Evolutionary conservation across 805 yeast species (phyloP).

Genomic region (Kodamaea jinghongensis): DNA sequence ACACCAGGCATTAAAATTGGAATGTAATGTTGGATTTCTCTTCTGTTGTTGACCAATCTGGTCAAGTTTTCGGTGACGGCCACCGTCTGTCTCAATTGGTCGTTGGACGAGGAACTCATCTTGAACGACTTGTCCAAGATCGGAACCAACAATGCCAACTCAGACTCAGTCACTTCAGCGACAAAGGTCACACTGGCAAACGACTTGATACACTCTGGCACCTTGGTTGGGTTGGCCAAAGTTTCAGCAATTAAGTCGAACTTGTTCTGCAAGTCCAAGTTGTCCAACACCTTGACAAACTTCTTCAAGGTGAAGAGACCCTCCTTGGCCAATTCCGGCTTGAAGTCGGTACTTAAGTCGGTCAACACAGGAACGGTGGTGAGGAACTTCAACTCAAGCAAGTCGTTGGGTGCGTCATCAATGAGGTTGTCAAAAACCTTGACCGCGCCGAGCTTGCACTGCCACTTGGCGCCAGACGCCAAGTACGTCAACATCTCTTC

Average conservation of each 20-base stretch:
- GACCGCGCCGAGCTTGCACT: constrained; percentile 79
- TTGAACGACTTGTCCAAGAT: constrained; percentile 86
- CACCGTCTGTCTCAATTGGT: constrained; percentile 94
- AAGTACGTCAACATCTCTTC: constrained; percentile 62
- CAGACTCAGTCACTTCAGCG: constrained; percentile 97
- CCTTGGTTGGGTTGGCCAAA: constrained; percentile 84
- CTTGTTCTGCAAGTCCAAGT: constrained; percentile 86
- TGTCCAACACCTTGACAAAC: constrained; percentile 82
- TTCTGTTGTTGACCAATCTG: constrained; percentile 87
- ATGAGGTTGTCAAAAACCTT: constrained; percentile 68
- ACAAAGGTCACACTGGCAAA: constrained; percentile 93
- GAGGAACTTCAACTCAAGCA: constrained; percentile 77
- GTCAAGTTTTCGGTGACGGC: constrained; percentile 95
- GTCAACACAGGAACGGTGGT: constrained; percentile 80
- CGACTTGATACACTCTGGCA: constrained; percentile 84
- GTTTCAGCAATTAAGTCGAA: constrained; percentile 81
- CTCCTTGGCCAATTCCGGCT: constrained; percentile 88
- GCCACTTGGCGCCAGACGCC: constrained; percentile 88
- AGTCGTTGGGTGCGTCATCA: constrained; percentile 79
- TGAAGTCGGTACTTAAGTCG: constrained; percentile 90
- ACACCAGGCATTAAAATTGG: constrained; percentile 92
- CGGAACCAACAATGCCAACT: constrained; percentile 85
- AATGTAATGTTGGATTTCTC: constrained; percentile 84
- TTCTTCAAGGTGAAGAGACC: constrained; percentile 69
- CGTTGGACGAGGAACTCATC: constrained; percentile 87